These are phyloP conservation scores for Ceratocystis smalleyi DNA, from an alignment of 2,329 filamentous ascomycete genomes.

Conservation along the genomic window DNA sequence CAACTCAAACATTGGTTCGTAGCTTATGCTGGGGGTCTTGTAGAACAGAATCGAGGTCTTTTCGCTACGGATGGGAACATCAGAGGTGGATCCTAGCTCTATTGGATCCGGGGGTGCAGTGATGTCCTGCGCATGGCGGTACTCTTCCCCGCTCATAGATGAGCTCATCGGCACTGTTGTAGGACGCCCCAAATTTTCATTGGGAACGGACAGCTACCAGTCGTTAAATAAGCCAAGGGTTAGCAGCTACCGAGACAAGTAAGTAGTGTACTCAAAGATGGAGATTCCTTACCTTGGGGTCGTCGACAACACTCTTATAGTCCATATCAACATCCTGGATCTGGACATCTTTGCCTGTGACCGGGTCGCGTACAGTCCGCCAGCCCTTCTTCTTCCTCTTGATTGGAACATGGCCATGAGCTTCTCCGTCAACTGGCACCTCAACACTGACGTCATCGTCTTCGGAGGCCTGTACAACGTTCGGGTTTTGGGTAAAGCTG, in stretches of 20 bases:
- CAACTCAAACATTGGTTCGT: slow-evolving; percentile 68
- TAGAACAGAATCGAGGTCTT: slow-evolving; percentile 96
- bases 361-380: slow-evolving; percentile 66
- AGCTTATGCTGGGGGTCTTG: slow-evolving; percentile 78
- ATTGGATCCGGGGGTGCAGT: slow-evolving; percentile 83
- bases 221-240: not conserved
- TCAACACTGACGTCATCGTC: slow-evolving; percentile 20
- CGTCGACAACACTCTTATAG: slow-evolving; percentile 51
- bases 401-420: slow-evolving; percentile 22
- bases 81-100: slow-evolving; percentile 65
- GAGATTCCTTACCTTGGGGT: slow-evolving; percentile 43
- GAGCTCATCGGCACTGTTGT: slow-evolving; percentile 58
- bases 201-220: slow-evolving; percentile 61
- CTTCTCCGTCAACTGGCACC: slow-evolving; percentile 26
- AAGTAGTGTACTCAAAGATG: too few species aligned
- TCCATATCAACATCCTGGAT: slow-evolving; percentile 68
- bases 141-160: slow-evolving; percentile 59
- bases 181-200: slow-evolving; percentile 67
- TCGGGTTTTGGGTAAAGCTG: slow-evolving; percentile 25
- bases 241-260: not conserved
- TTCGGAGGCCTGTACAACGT: slow-evolving; percentile 14
- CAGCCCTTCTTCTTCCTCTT: slow-evolving; percentile 40
- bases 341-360: slow-evolving; percentile 69
- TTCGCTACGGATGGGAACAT: slow-evolving; percentile 89
- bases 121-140: slow-evolving; percentile 72